Conservation (phyloP, 2,329 filamentous ascomycete genomes). For the Graphilbum ipis-grandicollis region DNA sequence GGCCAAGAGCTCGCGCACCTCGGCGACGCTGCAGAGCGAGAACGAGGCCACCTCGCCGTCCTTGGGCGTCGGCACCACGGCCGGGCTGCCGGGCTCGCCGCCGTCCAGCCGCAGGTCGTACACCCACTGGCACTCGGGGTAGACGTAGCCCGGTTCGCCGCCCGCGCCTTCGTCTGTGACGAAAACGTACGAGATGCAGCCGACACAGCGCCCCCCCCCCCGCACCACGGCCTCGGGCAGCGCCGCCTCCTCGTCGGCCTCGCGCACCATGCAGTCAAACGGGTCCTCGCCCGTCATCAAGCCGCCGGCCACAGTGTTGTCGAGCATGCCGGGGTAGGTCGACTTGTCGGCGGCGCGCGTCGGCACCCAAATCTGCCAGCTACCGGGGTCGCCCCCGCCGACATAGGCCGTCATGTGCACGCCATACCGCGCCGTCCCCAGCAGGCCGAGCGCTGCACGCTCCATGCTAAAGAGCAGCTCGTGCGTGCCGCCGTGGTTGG, state of each 20-base stretch:
- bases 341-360: conserved; percentile 59
- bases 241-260: conserved; percentile 78
- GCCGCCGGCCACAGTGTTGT: conserved; percentile 81
- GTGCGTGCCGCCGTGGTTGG: conserved; percentile 17
- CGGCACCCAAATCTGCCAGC: conserved; percentile 69
- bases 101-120: conserved; percentile 70
- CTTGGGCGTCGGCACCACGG: conserved; percentile 53
- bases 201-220: conserved; percentile 36
- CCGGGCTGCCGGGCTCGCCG: conserved; percentile 21
- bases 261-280: conserved; percentile 67
- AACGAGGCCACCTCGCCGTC: conserved; percentile 87
- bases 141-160: conserved; percentile 65
- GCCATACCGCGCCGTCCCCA: conserved; percentile 64
- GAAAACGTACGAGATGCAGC: conserved; percentile 72
- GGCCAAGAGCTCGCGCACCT: conserved; percentile 48
- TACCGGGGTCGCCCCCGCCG: conserved; percentile 21
- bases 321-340: conserved; percentile 81
- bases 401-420: conserved; percentile 68
- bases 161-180: conserved; percentile 59
- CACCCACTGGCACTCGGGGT: conserved; percentile 82
- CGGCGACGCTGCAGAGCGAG: conserved; percentile 56
- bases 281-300: conserved; percentile 67
- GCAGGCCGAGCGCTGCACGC: conserved; percentile 53
- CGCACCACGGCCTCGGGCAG: conserved; percentile 55
- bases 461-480: conserved; percentile 56